Conservation (phyloP, 495 filamentous ascomycete genomes). For the Aspergillus hancockii region DNA sequence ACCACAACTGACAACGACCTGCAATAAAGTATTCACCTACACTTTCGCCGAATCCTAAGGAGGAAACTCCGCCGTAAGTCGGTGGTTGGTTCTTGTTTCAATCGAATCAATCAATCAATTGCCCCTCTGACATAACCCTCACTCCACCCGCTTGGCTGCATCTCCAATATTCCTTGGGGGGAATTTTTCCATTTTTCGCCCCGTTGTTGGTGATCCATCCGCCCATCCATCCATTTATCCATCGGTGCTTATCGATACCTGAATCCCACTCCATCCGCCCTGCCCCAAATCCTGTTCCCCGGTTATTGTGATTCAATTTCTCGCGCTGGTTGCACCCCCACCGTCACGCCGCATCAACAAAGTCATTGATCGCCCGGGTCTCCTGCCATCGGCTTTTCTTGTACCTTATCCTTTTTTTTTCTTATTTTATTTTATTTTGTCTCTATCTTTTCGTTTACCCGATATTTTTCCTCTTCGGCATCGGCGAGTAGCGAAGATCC, state of each 20-base stretch:
- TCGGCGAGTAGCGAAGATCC: slow-evolving; percentile 13
- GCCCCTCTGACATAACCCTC: neutral
- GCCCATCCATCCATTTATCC: neutral
- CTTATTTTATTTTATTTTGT: slow-evolving; percentile 7
- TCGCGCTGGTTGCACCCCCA: neutral
- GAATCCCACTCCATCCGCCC: neutral
- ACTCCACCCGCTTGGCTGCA: neutral
- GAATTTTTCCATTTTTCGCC: neutral
- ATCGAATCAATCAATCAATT: neutral
- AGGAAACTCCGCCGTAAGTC: neutral
- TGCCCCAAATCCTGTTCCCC: slow-evolving; percentile 11
- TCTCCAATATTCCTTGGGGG: neutral
- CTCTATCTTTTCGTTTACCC: slow-evolving; percentile 4
- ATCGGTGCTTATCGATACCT: neutral
- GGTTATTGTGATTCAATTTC: slow-evolving; percentile 5
- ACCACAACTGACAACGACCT: neutral
- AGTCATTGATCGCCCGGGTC: neutral
- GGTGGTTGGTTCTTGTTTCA: neutral
- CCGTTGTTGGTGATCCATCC: slow-evolving; percentile 6
- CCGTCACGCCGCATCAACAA: neutral
- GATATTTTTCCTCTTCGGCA: slow-evolving; percentile 15
- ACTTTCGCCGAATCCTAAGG: neutral
- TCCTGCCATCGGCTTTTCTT: slow-evolving; percentile 3
- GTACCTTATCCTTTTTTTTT: slow-evolving; percentile 2
- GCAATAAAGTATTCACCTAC: neutral